Conservation (phyloP, 495 filamentous ascomycete species). For the Staphylotrichum tortipilum region DNA sequence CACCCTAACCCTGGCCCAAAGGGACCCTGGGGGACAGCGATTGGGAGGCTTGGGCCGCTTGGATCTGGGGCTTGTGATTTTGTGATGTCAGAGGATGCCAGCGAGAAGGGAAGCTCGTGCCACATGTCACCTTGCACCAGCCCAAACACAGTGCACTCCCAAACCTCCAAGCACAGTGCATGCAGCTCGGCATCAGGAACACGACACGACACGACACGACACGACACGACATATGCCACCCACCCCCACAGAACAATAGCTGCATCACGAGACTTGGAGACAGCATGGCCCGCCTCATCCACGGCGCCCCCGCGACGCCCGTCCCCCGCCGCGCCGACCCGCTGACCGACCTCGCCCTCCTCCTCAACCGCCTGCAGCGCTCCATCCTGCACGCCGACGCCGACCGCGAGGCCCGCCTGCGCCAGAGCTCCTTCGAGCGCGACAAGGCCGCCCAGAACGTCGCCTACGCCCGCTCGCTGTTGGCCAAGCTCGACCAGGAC, state of each 20-base stretch:
- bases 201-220: too few relatives aligned
- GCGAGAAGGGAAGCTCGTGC: slow-evolving; percentile 3
- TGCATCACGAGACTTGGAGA: too few relatives aligned
- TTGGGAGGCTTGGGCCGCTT: slow-evolving; percentile 10
- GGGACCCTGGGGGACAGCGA: not conserved
- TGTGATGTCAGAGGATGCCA: slow-evolving; percentile 8
- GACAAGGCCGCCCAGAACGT: slow-evolving; percentile 65
- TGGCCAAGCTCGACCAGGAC: slow-evolving; percentile 69
- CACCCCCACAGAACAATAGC: slow-evolving; percentile 13
- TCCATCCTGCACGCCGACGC: slow-evolving; percentile 60
- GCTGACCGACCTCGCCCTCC: slow-evolving; percentile 54
- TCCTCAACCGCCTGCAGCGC: slow-evolving; percentile 65
- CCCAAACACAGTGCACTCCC: not conserved
- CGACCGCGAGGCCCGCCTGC: slow-evolving; percentile 48
- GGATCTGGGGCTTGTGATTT: too few relatives aligned
- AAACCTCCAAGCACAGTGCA: not conserved
- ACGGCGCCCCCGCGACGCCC: slow-evolving; percentile 11
- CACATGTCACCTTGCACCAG: slow-evolving; percentile 12
- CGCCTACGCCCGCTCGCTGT: slow-evolving; percentile 67
- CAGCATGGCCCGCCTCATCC: slow-evolving; percentile 23
- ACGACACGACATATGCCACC: too few relatives aligned
- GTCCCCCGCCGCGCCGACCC: slow-evolving; percentile 14
- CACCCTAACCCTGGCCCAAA: too few relatives aligned
- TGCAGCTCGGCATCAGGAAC: not conserved
- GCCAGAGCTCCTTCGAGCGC: slow-evolving; percentile 60